Evolutionary conservation across 441 rosid species (phyloP).

Genomic region (Gossypium lobatum): DNA sequence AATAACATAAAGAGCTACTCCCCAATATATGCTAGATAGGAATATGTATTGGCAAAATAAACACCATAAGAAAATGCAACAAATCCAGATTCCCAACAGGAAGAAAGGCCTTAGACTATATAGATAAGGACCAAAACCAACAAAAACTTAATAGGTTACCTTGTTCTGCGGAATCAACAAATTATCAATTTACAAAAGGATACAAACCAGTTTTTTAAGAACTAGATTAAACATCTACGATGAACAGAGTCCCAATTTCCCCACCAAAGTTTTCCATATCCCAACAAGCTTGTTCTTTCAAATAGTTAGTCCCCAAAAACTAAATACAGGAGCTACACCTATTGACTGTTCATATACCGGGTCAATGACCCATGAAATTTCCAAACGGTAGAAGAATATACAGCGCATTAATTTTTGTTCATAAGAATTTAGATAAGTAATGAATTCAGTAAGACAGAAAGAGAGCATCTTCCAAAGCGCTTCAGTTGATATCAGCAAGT

Average conservation of each 20-base stretch:
- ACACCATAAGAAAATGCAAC: not conserved
- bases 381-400: not conserved
- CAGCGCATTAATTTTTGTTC: not conserved
- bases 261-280: not conserved
- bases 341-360: not conserved
- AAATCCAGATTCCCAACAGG: not conserved
- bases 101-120: not conserved
- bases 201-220: not conserved
- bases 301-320: slow-evolving; percentile 5
- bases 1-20: not conserved
- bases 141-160: slow-evolving; percentile 3
- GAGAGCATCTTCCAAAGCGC: not conserved
- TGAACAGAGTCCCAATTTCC: not conserved
- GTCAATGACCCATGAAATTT: not conserved
- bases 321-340: not conserved
- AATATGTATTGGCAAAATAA: not conserved
- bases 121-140: not conserved
- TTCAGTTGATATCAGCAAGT: not conserved
- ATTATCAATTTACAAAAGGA: not conserved
- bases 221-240: not conserved
- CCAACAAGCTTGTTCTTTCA: not conserved
- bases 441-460: not conserved
- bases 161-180: not conserved
- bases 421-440: slow-evolving; percentile 4
- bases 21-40: not conserved